phyloP scores from a whole-genome alignment of 352 stramenopile species.

The Pythium biforme region DNA sequence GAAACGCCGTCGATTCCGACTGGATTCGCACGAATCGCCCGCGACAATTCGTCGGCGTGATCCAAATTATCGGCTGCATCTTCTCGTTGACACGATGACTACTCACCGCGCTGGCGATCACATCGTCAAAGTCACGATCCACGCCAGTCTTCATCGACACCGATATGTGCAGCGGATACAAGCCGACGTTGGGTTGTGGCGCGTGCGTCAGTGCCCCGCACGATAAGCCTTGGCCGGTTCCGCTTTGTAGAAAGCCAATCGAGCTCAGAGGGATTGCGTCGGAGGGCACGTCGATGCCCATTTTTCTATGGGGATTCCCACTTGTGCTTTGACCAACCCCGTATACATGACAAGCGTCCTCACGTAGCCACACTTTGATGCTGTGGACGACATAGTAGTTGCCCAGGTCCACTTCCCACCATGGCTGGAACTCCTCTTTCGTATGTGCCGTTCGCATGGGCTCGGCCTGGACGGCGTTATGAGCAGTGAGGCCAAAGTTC shows the following conservation, averaged over 20 bases:
- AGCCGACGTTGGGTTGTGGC: slow-evolving; percentile 19
- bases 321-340: background rate
- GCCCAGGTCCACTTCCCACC: slow-evolving; percentile 35
- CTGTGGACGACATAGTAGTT: slow-evolving; percentile 35
- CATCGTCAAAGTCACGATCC: slow-evolving; percentile 54
- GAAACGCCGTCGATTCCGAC: slow-evolving; percentile 35
- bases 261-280: slow-evolving; percentile 15
- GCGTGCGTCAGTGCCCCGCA: slow-evolving; percentile 12
- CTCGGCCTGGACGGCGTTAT: slow-evolving; percentile 21
- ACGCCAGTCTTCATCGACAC: slow-evolving; percentile 69
- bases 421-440: slow-evolving; percentile 31
- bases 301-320: slow-evolving; percentile 3
- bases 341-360: slow-evolving; percentile 22
- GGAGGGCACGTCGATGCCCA: slow-evolving; percentile 15
- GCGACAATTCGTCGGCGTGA: slow-evolving; percentile 46
- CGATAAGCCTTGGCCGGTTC: slow-evolving; percentile 1
- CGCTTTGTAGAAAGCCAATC: slow-evolving; percentile 19
- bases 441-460: slow-evolving; percentile 27
- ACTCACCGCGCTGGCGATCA: slow-evolving; percentile 51
- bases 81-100: slow-evolving; percentile 35
- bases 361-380: slow-evolving; percentile 32
- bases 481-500: slow-evolving; percentile 27
- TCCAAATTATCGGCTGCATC: slow-evolving; percentile 40
- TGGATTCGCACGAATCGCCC: slow-evolving; percentile 65
- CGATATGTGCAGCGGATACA: slow-evolving; percentile 52